Base-by-base conservation (phyloP, 1,284 basidiomycete genomes). In the Anthracocystis setariae region DNA sequence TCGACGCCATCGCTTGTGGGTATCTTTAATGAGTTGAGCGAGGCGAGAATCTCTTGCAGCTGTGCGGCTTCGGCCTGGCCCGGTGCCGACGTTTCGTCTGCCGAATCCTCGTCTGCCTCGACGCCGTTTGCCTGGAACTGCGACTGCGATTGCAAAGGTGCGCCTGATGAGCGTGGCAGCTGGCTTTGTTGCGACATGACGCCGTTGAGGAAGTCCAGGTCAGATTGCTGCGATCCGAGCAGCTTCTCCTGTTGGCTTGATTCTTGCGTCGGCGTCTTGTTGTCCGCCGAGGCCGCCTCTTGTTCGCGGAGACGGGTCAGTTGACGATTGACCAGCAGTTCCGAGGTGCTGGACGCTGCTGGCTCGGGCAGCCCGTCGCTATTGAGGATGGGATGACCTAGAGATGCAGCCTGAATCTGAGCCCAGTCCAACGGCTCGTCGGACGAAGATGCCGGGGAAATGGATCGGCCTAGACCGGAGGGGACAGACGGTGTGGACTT, bases 161-260 rank as follows among this genome's bases (percentile, higher is more conserved):
- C 10, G 15, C n/a, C 18, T 18, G 47, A 18, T 25, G 39, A 18
- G 18, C 29, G 38, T 0, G 9, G 20, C 10, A 46, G 24, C 39
- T 46, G 47, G 4, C 32, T 23, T 39, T 59, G 67, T 46, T 60
- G 58, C 23, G 57, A 43, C 53, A 71, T 56, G 40, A 71, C 18
- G 32, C 58, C 62, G 33, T 71, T 71, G 17, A 71, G 46, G 42
- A 71, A 71, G 35, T 61, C 68, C 8, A 71, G 61, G 33, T 71
- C 68, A 1, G 68, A 71, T 29, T 62, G 46, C 37, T 50, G 58
- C 20, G 57, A 42, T 23, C 46, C 64, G 33, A 67, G 32, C 13
- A 48, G 52, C 42, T 47, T 56, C 18, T 61, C 58, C 7, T 42
- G 45, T 18, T 48, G 64, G 17, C 58, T 60, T 15, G 53, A 61